These are phyloP conservation scores for Microcyclospora pomicola DNA, from an alignment of 2,329 filamentous ascomycete genomes.

Conservation along the genomic window DNA sequence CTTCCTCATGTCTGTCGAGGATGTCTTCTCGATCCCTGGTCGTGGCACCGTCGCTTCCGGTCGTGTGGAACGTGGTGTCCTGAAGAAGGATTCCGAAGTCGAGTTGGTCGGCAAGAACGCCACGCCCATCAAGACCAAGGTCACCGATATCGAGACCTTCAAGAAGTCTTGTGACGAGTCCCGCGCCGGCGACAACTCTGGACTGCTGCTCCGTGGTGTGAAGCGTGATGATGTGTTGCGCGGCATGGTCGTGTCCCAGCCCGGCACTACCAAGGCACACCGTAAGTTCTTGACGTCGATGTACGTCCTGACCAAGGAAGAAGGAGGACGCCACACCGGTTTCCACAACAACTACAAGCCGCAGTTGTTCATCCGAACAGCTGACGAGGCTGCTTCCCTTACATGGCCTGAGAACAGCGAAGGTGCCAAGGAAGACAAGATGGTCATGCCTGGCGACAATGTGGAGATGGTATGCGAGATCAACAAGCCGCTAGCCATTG, in stretches of 20 bases:
- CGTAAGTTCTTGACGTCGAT: constrained; percentile 87
- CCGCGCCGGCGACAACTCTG: constrained; percentile 93
- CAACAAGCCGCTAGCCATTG: constrained; percentile 72
- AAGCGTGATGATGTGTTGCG: constrained; percentile 88
- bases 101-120: constrained; percentile 82
- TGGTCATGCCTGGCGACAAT: constrained; percentile 98
- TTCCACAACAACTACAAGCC: constrained; percentile 95
- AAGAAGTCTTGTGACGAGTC: constrained; percentile 99
- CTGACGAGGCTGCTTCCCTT: constrained; percentile 61
- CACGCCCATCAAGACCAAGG: constrained; percentile 88
- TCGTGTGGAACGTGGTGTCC: constrained; percentile 84
- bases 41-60: constrained; percentile 95
- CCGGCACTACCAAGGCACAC: constrained; percentile 73
- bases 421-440: constrained; percentile 52
- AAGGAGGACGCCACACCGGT: constrained; percentile 91
- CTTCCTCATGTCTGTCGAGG: constrained; percentile 96
- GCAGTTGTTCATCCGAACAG: constrained; percentile 89
- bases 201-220: constrained; percentile 86
- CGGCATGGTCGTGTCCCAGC: constrained; percentile 85
- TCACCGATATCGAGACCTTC: constrained; percentile 99
- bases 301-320: constrained; percentile 95
- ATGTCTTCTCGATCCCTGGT: constrained; percentile 47
- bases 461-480: constrained; percentile 90
- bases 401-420: constrained; percentile 75
- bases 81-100: constrained; percentile 90